These are phyloP conservation scores for Pseudogymnoascus sp. DNA, from an alignment of 2,329 filamentous ascomycete genomes.

Conservation along the genomic window DNA sequence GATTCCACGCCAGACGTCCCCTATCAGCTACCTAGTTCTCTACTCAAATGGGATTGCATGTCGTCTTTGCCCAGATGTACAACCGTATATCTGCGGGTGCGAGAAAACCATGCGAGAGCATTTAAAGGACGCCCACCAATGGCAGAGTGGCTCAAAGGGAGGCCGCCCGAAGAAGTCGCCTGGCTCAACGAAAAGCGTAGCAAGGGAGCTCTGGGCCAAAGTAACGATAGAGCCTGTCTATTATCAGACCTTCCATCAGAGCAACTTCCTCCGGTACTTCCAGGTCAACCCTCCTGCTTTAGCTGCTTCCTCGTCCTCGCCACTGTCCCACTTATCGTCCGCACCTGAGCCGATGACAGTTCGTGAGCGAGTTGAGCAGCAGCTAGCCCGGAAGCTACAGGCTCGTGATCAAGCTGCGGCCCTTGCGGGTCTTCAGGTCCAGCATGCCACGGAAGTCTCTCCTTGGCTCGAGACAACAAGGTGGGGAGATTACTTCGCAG, in stretches of 20 bases:
- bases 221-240: background rate
- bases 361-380: no score
- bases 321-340: background rate
- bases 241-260: background rate
- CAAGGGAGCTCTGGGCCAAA: background rate
- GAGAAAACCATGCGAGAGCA: background rate
- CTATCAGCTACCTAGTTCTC: background rate
- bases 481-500: constrained; percentile 8
- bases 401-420: background rate
- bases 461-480: constrained; percentile 10
- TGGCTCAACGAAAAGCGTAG: background rate
- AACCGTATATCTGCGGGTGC: background rate
- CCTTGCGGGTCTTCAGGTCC: no score
- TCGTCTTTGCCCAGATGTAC: background rate
- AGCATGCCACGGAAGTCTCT: background rate
- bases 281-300: background rate
- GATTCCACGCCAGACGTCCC: background rate
- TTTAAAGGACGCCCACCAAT: background rate
- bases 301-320: no score
- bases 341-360: background rate
- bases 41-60: background rate
- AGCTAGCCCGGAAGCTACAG: background rate
- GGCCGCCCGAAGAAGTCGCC: background rate
- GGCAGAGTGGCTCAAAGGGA: background rate
- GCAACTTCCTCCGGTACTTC: background rate